Conservation (phyloP, 1,284 basidiomycete species). For the Trametes hirsuta region DNA sequence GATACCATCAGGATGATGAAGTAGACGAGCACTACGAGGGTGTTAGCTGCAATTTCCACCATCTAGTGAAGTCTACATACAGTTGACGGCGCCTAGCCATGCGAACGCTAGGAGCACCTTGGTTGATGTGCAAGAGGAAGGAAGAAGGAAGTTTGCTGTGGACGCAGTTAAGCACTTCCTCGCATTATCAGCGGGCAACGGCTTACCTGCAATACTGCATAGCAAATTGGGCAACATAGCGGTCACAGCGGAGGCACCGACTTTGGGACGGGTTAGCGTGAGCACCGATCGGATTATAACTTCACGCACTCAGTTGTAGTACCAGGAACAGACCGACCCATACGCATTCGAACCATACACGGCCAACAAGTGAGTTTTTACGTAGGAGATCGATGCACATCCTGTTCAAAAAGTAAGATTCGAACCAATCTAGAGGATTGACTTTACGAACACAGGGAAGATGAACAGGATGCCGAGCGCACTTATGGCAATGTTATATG, state of each 20-base stretch:
- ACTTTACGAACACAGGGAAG: constrained; percentile 57
- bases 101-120: constrained; percentile 62
- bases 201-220: constrained; percentile 34
- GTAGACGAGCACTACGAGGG: constrained; percentile 46
- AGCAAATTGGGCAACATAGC: constrained; percentile 39
- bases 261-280: constrained; percentile 35
- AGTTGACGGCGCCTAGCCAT: constrained; percentile 58
- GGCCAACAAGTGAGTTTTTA: constrained; percentile 53
- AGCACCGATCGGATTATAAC: neutral
- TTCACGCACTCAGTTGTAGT: constrained; percentile 60
- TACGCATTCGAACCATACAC: constrained; percentile 71
- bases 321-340: constrained; percentile 65
- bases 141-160: constrained; percentile 23
- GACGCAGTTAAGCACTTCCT: neutral
- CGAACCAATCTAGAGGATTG: neutral
- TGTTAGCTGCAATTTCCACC: neutral
- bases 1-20: constrained; percentile 42
- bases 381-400: constrained; percentile 63
- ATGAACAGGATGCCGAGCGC: constrained; percentile 59
- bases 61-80: constrained; percentile 43
- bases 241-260: constrained; percentile 50
- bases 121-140: constrained; percentile 55
- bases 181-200: neutral
- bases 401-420: constrained; percentile 38
- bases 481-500: constrained; percentile 66